Evolutionary conservation across 768 basidiomycete species (phyloP), one percentile per base, ranked within the genome.

Genomic region (Daedaleopsis sinensis): DNA sequence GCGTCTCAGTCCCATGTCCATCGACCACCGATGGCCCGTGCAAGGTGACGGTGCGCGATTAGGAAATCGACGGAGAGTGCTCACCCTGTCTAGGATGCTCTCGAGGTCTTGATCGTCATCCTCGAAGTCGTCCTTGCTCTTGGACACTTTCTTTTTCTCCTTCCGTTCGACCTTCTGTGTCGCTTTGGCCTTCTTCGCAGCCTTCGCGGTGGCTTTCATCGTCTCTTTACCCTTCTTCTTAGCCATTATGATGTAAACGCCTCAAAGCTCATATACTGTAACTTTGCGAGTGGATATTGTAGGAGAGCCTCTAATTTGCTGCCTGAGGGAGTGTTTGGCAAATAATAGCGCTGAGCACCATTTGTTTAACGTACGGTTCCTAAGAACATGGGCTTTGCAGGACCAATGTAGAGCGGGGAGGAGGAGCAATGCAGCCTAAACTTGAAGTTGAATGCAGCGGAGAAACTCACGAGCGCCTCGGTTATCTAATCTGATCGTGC

Each of bases 61-160:
- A 16, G 24, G 49, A 27, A 3, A 32, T 21, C 60, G 19, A 9
- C 52, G 51, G 44, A 54, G 48, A 54, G 15, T 19, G 67, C 61
- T 67, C 64, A 92, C 92, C 81, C 85, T 84, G 68, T 92, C 93
- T 36, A 96, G 80, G 60, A 96, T 93, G 3, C 80, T 83, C 68
- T 96, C 92, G 6, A 96, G 79, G 79, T 96, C 91, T 64, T 92
- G 83, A 59, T 86, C 86, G 55, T 89, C 87, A 32, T 84, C 83
- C 43, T 85, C 86, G 19, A 59, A 57, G 6, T 79, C 81, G 37
- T 87, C 84, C 74, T 85, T 75, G 64, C 71, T 55, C 69, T 84
- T 82, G 1, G 67, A 58, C 39, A 78, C 79, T 66, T 90, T 90
- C 65, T 85, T 88, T 69, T 79, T 82, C 66, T 87, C 85, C 64